These are phyloP conservation scores for Rubroboletus pulcherrimus DNA, from an alignment of 768 basidiomycete genomes.

Conservation along the genomic window DNA sequence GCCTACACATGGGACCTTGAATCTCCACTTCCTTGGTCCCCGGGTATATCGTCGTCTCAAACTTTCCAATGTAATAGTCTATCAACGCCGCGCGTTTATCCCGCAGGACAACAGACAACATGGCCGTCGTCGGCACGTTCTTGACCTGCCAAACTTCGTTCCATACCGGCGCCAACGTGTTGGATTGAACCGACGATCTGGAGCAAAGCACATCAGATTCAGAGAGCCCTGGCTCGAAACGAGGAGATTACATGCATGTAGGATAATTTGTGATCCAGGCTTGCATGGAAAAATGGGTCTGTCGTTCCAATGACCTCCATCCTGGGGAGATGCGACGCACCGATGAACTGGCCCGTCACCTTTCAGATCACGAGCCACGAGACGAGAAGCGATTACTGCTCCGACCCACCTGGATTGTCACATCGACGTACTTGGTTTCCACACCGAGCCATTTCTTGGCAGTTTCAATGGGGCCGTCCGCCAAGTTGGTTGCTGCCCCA, in stretches of 20 bases:
- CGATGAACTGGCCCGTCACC: constrained; percentile 52
- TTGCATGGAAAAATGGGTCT: constrained; percentile 72
- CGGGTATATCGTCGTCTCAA: constrained; percentile 47
- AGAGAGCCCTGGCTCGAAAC: background rate
- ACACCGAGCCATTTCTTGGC: constrained; percentile 33
- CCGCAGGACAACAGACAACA: constrained; percentile 55
- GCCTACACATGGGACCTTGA: constrained; percentile 46
- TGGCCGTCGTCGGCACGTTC: constrained; percentile 66
- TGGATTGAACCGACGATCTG: constrained; percentile 62
- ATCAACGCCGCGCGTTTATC: constrained; percentile 58
- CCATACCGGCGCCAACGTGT: constrained; percentile 65
- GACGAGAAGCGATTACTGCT: background rate
- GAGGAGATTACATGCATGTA: constrained; percentile 49
- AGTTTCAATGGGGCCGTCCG: constrained; percentile 32
- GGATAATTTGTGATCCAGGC: constrained; percentile 57
- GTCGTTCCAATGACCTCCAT: constrained; percentile 62
- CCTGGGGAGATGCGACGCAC: constrained; percentile 64
- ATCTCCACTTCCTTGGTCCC: constrained; percentile 68
- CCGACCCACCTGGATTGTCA: constrained; percentile 48
- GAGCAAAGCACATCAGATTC: background rate
- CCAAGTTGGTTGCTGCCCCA: background rate
- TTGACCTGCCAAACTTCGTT: constrained; percentile 71
- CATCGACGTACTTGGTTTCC: constrained; percentile 49
- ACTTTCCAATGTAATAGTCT: constrained; percentile 65
- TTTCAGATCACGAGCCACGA: constrained; percentile 3